Evolutionary conservation across 148 eudicot genomes (phyloP).

Genomic region (Pharnaceum exiguum): DNA sequence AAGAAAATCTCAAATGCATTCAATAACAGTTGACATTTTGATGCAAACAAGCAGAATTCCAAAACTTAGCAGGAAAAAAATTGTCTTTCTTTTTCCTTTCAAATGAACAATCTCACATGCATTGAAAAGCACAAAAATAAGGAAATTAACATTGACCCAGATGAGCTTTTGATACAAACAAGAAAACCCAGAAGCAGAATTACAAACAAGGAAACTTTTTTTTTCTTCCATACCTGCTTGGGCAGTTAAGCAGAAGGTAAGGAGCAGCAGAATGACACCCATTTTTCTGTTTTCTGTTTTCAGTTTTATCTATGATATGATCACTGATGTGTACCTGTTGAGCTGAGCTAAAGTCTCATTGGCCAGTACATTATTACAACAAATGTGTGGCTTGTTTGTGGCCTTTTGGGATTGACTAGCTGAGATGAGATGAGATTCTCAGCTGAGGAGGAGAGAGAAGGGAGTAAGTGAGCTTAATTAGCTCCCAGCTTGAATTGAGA

Average conservation of each 20-base stretch:
- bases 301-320: too few relatives aligned
- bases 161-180: not conserved
- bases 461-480: not conserved
- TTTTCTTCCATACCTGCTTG: constrained; percentile 19
- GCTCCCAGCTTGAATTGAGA: too few relatives aligned
- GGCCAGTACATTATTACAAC: constrained; percentile 1
- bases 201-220: too few relatives aligned
- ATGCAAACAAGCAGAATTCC: too few relatives aligned
- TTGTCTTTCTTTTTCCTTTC: too few relatives aligned
- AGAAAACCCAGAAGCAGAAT: not conserved
- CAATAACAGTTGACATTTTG: too few relatives aligned
- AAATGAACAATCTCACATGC: too few relatives aligned
- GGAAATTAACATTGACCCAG: not conserved
- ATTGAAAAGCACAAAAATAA: too few relatives aligned
- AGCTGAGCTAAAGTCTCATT: constrained; percentile 3
- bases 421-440: too few relatives aligned
- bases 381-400: constrained; percentile 2
- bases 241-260: constrained; percentile 6
- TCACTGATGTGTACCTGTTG: too few relatives aligned
- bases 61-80: too few relatives aligned
- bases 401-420: constrained; percentile 15
- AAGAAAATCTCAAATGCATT: not conserved
- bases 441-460: constrained; percentile 10
- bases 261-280: constrained; percentile 2
- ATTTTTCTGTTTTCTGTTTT: too few relatives aligned